phyloP scores from a whole-genome alignment of 2,329 filamentous ascomycete genomes.

The Aureobasidium pullulans region DNA sequence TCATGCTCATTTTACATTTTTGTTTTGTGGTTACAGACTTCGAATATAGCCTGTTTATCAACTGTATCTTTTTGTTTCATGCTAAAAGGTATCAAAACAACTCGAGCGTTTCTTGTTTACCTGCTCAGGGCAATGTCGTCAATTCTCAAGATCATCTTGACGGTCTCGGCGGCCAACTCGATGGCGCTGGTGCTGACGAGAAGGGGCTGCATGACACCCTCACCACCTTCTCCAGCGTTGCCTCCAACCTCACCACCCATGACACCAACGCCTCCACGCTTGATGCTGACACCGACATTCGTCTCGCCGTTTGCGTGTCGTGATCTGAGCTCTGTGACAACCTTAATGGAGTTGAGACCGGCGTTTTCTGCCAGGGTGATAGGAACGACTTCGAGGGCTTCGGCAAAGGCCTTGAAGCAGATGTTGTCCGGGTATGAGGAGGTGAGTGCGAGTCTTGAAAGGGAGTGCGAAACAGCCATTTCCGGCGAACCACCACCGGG shows the following conservation, averaged over 20 bases:
- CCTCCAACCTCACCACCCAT: conserved; percentile 59
- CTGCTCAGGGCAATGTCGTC: conserved; percentile 54
- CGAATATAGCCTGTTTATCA: conserved; percentile 1
- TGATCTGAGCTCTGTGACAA: conserved; percentile 91
- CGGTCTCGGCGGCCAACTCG: conserved; percentile 93
- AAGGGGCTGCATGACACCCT: conserved; percentile 82
- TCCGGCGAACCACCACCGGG: conserved; percentile 94
- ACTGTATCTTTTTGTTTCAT: neutral
- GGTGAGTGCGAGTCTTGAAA: conserved; percentile 73
- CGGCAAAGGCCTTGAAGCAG: conserved; percentile 98
- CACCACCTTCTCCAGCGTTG: conserved; percentile 24
- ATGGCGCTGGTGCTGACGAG: conserved; percentile 96
- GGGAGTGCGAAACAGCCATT: conserved; percentile 85
- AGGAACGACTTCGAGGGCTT: conserved; percentile 93
- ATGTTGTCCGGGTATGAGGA: conserved; percentile 89
- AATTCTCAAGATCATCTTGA: conserved; percentile 82
- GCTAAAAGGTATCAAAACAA: neutral
- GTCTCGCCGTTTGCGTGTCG: conserved; percentile 91
- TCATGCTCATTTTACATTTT: conserved; percentile 12
- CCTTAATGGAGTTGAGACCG: conserved; percentile 95
- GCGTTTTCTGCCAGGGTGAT: conserved; percentile 97
- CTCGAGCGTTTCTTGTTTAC: conserved; percentile 17
- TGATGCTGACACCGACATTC: conserved; percentile 96
- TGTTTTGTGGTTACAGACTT: neutral
- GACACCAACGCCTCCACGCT: conserved; percentile 91